Evolutionary conservation across 78 protist genomes (phyloP), one percentile per base, ranked within the genome.

Genomic region (Tieghemostelium lacteum): DNA sequence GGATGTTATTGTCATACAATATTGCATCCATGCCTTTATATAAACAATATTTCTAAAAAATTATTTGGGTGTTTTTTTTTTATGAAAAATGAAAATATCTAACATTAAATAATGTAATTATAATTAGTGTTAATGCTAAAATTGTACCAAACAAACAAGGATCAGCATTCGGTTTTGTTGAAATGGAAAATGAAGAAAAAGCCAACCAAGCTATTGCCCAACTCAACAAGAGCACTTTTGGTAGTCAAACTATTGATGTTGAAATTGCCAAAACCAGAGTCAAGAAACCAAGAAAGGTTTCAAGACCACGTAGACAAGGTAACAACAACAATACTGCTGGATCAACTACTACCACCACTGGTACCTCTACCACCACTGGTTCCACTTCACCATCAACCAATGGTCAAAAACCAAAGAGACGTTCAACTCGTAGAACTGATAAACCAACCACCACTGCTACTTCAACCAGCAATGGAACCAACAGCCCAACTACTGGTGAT

Each of bases 151-250:
- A 67, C 42, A 71, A 75, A 33, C 42, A 57, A 34, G 28, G 72
- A 36, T 66, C 78, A 34, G 80, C 88, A 28, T 93, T 86, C 69
- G 95, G 95, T 52, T 93, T 93, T 71, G 95, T 93, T 49, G 95
- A 93, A 33, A 86, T 93, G 92, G 93, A 74, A 31, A 70, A 54
- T 37, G 74, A 62, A 40, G 93, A 75, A 52, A 40, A 71, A 26
- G 95, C 95, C 72, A 50, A 77, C 40, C 52, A 71, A 36, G 95
- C 93, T 39, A 85, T 93, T 52, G 88, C 37, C 20, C 86, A 40
- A 26, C 28, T 93, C 71, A 73, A 93, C 78, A 77, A 87, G 70
- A 58, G n/a, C 14, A 93, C 86, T 26, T 58, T 93, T 63, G 88
- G 70, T 29, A 88, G 93, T n/a, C 54, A 86, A 67, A 52, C 36